These are phyloP conservation scores for Verbena officinalis DNA, from an alignment of 257 asterid genomes.

Conservation along the genomic window DNA sequence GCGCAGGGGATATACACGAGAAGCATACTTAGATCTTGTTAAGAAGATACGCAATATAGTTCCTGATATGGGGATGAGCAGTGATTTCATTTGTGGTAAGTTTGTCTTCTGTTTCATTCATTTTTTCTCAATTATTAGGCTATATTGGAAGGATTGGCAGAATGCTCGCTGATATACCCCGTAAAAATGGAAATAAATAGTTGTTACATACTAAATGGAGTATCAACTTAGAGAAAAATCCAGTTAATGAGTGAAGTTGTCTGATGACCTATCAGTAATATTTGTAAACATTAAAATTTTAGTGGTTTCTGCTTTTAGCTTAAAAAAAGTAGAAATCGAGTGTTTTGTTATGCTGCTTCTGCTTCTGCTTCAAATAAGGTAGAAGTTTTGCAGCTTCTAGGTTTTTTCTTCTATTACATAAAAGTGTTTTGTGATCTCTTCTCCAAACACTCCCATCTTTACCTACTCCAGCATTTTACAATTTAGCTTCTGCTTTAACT, in stretches of 20 bases:
- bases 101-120: constrained; percentile 21
- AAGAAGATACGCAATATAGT: constrained; percentile 63
- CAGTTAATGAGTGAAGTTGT: constrained; percentile 3
- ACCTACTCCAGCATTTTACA: no score
- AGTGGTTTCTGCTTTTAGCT: no score
- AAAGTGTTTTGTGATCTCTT: no score
- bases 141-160: constrained; percentile 1
- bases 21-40: constrained; percentile 90
- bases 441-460: no score
- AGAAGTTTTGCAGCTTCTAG: no score
- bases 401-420: no score
- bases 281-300: constrained; percentile 3
- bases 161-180: background rate
- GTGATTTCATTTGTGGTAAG: constrained; percentile 97
- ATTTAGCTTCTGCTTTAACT: no score
- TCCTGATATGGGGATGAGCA: constrained; percentile 95
- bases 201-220: constrained; percentile 8
- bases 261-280: background rate
- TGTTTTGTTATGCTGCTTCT: background rate
- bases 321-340: no score
- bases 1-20: constrained; percentile 94
- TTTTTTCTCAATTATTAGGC: constrained; percentile 11
- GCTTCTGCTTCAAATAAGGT: no score
- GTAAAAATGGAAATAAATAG: background rate
- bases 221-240: background rate